phyloP scores from a whole-genome alignment of 768 basidiomycete species.

The Calocybe indica region DNA sequence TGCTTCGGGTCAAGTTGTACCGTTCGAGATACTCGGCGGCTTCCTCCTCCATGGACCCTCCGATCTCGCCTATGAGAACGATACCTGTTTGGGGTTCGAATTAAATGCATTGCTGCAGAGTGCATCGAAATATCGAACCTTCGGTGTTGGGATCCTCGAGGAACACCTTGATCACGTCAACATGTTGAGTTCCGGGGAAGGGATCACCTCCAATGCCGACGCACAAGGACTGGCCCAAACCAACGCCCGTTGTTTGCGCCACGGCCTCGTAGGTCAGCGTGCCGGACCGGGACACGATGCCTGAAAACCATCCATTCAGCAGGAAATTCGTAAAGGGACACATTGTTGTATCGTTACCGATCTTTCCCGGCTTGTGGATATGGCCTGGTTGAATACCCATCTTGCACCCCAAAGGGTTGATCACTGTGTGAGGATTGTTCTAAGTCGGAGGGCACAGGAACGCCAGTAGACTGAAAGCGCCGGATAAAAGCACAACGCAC shows the following conservation, averaged over 20 bases:
- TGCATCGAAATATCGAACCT: slow-evolving; percentile 40
- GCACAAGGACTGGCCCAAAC: slow-evolving; percentile 93
- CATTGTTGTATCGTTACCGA: slow-evolving; percentile 48
- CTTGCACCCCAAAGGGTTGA: slow-evolving; percentile 96
- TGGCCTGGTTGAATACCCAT: slow-evolving; percentile 99
- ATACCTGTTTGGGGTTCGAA: slow-evolving; percentile 51
- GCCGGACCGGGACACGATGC: slow-evolving; percentile 92
- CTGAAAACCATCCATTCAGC: slow-evolving; percentile 27
- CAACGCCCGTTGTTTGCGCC: slow-evolving; percentile 92
- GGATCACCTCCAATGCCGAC: slow-evolving; percentile 98
- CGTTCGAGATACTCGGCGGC: slow-evolving; percentile 93
- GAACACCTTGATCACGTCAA: slow-evolving; percentile 95
- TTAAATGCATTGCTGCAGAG: background rate
- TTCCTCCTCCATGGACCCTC: slow-evolving; percentile 99
- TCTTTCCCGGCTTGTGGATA: slow-evolving; percentile 94
- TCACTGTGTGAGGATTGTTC: slow-evolving; percentile 40
- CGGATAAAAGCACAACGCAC: slow-evolving; percentile 16
- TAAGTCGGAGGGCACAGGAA: background rate
- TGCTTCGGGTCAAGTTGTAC: slow-evolving; percentile 82
- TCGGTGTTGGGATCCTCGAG: slow-evolving; percentile 91
- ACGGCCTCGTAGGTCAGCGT: slow-evolving; percentile 99
- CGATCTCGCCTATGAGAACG: slow-evolving; percentile 98
- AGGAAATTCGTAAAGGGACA: background rate
- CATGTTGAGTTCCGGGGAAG: slow-evolving; percentile 92
- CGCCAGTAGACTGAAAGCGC: background rate